Evolutionary conservation across 176 grass and related monocot species (phyloP), one percentile per base, ranked within the genome.

Genomic region (Eleusine coracana): DNA sequence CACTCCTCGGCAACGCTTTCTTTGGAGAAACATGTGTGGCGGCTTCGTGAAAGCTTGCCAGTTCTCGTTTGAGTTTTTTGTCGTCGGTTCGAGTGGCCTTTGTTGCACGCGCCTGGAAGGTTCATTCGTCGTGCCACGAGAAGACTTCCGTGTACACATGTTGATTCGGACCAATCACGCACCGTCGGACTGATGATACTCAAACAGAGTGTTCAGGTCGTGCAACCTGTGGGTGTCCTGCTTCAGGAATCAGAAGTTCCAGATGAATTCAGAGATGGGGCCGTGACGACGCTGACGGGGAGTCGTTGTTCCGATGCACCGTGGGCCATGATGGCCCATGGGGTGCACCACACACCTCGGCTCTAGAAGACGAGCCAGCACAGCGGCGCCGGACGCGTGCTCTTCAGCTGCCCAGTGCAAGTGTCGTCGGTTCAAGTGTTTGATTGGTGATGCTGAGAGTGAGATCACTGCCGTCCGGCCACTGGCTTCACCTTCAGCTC

Each of bases 331-430:
- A 78, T 65, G 76, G 60, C 40, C 80, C 73, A 77, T 31, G 54
- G 66, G 7, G 41, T 42, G 41, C 41, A 42, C 41, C 41, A 42
- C 41, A 42, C 7, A 5, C 41, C 41, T 42, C 41, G 31, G 55
- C 86, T 87, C 65, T 78, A 72, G 80, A 87, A 83, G 80, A 9
- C 45, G 61, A 73, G 25, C 73, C 80, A 72, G 70, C 74, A 25
- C 36, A 25, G 56, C 80, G 25, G 4, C 20, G 6, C 20, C 15
- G 5, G 61, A 77, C 65, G 79, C 79, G 79, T 87, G 54, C 72
- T 17, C 52, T 50, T 48, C 54, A 56, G 41, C 13, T 15, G 5
- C 49, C 49, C 14, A 14, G 49, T 51, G 49, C 49, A 51, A 51
- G 52, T 55, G 31, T 34, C 31, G 17, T 55, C 17, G 16, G 52